Percentiles rank a stretch among this genome's conserved stretches.
phyloP scores from a whole-genome alignment of 1,139 yeast species.

The Arxiozyma bovina region DNA sequence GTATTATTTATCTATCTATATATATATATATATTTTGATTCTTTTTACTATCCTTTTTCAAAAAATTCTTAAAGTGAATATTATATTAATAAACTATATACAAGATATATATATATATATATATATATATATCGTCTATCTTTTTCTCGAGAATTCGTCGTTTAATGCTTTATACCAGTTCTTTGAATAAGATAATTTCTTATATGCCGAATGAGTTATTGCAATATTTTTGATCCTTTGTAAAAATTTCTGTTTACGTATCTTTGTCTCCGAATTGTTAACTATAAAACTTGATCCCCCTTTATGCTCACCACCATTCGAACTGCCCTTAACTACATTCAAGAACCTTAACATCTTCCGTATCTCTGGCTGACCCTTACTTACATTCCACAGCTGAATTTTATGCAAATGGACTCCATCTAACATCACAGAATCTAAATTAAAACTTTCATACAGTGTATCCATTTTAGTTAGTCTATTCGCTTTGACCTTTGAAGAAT shows the following conservation, averaged over 20 bases:
- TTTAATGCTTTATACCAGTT: slow-evolving; percentile 19
- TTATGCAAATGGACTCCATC: not conserved
- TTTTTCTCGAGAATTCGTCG: slow-evolving; percentile 10
- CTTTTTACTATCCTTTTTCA: not conserved
- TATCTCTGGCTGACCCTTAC: not conserved
- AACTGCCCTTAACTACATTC: not conserved
- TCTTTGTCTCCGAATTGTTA: slow-evolving; percentile 1
- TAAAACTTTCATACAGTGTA: not conserved
- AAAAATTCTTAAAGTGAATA: not conserved
- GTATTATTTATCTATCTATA: too few relatives aligned
- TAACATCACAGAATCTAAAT: slow-evolving; percentile 1
- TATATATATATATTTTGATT: not conserved
- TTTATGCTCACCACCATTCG: not conserved
- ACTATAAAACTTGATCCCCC: not conserved
- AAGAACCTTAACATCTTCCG: not conserved
- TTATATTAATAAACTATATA: not conserved
- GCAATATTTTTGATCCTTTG: slow-evolving; percentile 20
- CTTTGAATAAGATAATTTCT: slow-evolving; percentile 18
- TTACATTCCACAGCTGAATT: not conserved
- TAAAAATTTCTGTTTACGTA: slow-evolving; percentile 16
- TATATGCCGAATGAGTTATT: slow-evolving; percentile 18
- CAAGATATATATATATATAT: not conserved
- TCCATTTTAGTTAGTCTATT: slow-evolving; percentile 7
- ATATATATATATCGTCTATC: too few relatives aligned
- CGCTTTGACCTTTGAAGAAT: slow-evolving; percentile 1